Evolutionary conservation across 768 basidiomycete genomes (phyloP), one percentile per base, ranked within the genome.

Genomic region (Podaxis pistillaris): DNA sequence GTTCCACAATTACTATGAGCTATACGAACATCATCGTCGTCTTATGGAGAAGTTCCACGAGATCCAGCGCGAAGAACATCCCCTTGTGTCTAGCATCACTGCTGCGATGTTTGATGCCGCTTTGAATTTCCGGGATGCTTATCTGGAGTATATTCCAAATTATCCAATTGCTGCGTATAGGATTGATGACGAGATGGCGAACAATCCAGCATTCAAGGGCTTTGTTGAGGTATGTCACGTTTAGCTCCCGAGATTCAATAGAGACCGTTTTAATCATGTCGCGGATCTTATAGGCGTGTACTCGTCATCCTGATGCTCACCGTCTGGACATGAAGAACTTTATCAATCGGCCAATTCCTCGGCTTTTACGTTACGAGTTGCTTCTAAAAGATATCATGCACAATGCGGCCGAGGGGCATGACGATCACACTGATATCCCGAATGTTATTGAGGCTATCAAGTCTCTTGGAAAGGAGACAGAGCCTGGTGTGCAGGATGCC

Each of bases 301-400:
- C 79, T 11, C 86, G 89, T 36, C 87, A 93, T 67, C 84, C 88
- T 0, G 89, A 90, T 62, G 86, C 94, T 0, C 87, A 91, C 68
- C 86, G 89, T 55, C 80, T 93, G 19, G 94, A 95, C 71, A 90
- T 99, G 86, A 94, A 96, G 72, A 89, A 83, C 67, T 99, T 98
- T 76, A 90, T 96, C 70, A 88, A 93, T 68, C 87, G 94, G 40
- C 94, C 96, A 1, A 95, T 96, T 66, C 92, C 93, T 63, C 88
- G 96, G 49, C 76, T 96, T 38, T 79, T 95, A 46, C 90, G 96
- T 53, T 98, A 98, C 71, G 89, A 92, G 65, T 80, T 98, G 1
- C 80, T 98, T 17, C 76, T 98, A 64, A 90, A 89, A 65, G 81
- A 84, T 36, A 90, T 98, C 65, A 76, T 89, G 64, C 90, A 94